Base-by-base conservation (phyloP, 2,329 filamentous ascomycete species). In the Aspergillus novoparasiticus region DNA sequence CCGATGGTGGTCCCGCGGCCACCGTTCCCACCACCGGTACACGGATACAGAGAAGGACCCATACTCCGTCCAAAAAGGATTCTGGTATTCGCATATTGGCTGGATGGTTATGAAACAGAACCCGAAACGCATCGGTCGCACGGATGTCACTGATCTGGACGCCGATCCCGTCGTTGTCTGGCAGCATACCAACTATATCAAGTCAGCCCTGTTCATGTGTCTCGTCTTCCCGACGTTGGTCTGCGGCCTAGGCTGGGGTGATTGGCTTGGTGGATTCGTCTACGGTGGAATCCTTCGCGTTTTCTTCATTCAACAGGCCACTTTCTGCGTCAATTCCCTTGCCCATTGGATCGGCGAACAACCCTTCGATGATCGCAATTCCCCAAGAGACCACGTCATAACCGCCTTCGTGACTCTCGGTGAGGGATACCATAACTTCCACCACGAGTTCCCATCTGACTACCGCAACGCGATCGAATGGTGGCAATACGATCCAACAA, bases 351-450 rank as follows among this genome's bases (percentile, higher is more conserved):
- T 94, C 71, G 92, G 92, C 63, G 91, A 94, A 72, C 92, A 94
- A 81, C 92, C 92, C 63, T 95, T 94, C 75, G 91, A 94, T 72
- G 91, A 94, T 83, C 89, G 90, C 79, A 93, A 94, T 85, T 92
- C 90, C 63, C 91, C 92, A 64, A 88, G 92, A 74, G 91, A 95
- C 72, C 90, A 94, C 79, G 85, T 93, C 75, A 86, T 94, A 78
- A 94, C 92, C 36, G 91, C 91, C 48, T 81, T 94, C 30, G 86
- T 93, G 68, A 94, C 91, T 39, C 88, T 95, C 26, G 92, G 92
- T 50, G 92, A 93, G 80, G 92, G 92, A 34, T 94, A 94, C 82
- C 92, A 95, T 85, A 94, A 94, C 84, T 94, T 94, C 84, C 92
- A 55, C 32, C 51, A 55, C 34, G 51, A 55, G 51, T 55, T 55